phyloP scores from a whole-genome alignment of 306 rosid genomes.

The Gynostemma pentaphyllum region DNA sequence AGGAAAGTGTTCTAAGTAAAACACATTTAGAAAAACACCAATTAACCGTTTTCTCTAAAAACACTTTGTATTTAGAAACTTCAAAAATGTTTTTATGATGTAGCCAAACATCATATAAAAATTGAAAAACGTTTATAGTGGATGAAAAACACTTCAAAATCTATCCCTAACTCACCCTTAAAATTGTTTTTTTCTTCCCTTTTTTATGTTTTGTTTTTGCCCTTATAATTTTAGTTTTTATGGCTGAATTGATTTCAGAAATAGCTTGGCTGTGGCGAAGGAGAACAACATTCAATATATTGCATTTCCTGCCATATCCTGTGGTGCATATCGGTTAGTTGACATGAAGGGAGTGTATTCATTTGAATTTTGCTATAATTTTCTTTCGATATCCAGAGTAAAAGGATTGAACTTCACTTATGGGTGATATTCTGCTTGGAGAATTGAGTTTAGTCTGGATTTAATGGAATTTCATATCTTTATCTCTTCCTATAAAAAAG shows the following conservation, averaged over 20 bases:
- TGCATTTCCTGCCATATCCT: conserved; percentile 89
- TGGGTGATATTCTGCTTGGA: neutral
- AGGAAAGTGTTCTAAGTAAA: no score
- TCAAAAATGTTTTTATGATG: no score
- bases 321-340: conserved; percentile 74
- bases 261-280: conserved; percentile 62
- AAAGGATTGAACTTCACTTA: neutral
- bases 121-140: no score
- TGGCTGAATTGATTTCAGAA: conserved; percentile 34
- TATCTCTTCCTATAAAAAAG: neutral
- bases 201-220: no score
- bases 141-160: no score
- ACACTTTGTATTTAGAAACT: no score
- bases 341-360: neutral
- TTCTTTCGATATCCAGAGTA: neutral
- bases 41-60: no score
- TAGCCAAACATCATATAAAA: no score
- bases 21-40: no score
- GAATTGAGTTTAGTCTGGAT: neutral
- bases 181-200: no score
- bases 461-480: neutral
- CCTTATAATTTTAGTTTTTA: neutral
- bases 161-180: no score
- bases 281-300: conserved; percentile 52
- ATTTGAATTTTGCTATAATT: neutral